A percentile compares a stretch with the other conserved stretches of the same genome.
Evolutionary conservation across 495 filamentous ascomycete genomes (phyloP).

Genomic region (Neurospora sp.): DNA sequence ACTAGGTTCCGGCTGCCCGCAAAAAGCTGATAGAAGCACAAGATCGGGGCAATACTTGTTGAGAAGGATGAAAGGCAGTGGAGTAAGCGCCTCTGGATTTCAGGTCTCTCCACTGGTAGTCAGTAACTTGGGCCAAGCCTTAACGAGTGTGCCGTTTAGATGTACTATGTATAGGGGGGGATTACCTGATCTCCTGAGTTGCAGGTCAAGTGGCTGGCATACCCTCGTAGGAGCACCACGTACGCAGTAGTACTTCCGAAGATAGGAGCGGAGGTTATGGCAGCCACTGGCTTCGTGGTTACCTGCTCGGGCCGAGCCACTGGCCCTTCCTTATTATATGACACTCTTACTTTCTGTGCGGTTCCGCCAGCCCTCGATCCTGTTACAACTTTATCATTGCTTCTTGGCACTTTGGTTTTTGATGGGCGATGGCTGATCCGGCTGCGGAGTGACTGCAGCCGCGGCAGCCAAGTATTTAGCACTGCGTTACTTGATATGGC

Average conservation of each 20-base stretch:
- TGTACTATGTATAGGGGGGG: not conserved
- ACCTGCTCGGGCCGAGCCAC: not conserved
- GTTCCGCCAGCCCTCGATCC: not conserved
- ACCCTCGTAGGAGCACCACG: not conserved
- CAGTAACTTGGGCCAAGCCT: not conserved
- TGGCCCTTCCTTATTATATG: not conserved
- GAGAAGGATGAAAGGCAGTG: not conserved
- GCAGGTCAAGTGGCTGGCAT: not conserved
- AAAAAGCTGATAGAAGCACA: not conserved
- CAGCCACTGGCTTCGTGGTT: not conserved
- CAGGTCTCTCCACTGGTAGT: not conserved
- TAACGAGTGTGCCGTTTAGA: not conserved
- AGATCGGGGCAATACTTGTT: not conserved
- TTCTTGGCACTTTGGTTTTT: not conserved
- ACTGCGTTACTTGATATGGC: not conserved
- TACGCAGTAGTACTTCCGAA: not conserved
- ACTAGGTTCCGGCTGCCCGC: not conserved
- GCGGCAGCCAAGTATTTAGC: not conserved
- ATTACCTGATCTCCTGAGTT: not conserved
- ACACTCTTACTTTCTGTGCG: not conserved
- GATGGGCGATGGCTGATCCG: not conserved
- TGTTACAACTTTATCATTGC: not conserved
- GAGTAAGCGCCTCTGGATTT: not conserved
- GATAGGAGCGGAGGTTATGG: not conserved
- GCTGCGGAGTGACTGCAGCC: not conserved